phyloP scores from a whole-genome alignment of 306 rosid genomes.

The Adenanthera pavonina region DNA sequence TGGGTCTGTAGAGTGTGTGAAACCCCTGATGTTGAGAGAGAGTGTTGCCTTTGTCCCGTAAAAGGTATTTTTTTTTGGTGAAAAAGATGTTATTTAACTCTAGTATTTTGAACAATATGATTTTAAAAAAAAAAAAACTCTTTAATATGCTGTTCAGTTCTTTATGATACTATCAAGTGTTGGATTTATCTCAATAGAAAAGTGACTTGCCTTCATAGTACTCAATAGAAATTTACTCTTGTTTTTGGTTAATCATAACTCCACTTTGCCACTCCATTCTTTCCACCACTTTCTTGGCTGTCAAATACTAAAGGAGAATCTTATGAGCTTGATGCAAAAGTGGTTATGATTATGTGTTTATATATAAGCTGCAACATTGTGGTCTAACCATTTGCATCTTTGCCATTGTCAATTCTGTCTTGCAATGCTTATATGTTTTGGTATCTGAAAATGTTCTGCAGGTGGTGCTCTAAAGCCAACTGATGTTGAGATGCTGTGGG shows the following conservation, averaged over 20 bases:
- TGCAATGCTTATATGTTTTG: constrained; percentile 33
- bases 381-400: constrained; percentile 16
- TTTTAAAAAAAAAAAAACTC: not conserved
- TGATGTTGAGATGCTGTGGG: constrained; percentile 88
- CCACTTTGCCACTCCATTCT: not conserved
- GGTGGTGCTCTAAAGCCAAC: constrained; percentile 99
- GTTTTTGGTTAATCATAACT: constrained; percentile 24
- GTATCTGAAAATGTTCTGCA: constrained; percentile 44
- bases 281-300: constrained; percentile 4
- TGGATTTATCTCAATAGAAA: constrained; percentile 24
- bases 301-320: constrained; percentile 11
- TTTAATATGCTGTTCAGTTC: constrained; percentile 14
- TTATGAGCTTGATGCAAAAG: constrained; percentile 14
- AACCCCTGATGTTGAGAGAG: constrained; percentile 82
- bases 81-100: constrained; percentile 30
- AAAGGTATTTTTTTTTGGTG: constrained; percentile 52
- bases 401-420: constrained; percentile 11
- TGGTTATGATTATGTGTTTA: constrained; percentile 20
- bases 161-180: constrained; percentile 16
- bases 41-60: constrained; percentile 99
- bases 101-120: constrained; percentile 40
- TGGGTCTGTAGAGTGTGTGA: constrained; percentile 99
- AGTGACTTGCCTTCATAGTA: constrained; percentile 20
- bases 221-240: not conserved
- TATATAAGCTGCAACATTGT: not conserved